Conservation (phyloP, 73 alveolate species). For the Halteria grandinella region DNA sequence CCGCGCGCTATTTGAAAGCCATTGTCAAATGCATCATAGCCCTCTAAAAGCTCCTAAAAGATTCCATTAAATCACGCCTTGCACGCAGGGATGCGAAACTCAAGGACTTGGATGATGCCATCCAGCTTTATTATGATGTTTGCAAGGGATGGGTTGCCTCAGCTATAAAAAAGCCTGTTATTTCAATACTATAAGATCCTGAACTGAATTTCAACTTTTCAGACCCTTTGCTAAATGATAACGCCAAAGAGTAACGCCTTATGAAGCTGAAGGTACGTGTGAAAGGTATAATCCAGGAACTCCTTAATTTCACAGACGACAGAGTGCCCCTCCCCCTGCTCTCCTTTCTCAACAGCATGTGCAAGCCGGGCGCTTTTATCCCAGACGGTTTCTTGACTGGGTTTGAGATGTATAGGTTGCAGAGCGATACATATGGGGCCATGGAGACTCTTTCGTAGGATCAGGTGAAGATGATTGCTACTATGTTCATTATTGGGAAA, state of each 20-base stretch:
- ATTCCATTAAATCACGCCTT: background rate
- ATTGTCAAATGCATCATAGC: slow-evolving; percentile 13
- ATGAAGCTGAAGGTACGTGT: slow-evolving; percentile 62
- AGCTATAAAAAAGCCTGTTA: slow-evolving; percentile 42
- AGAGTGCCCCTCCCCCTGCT: slow-evolving; percentile 59
- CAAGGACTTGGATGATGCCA: slow-evolving; percentile 42
- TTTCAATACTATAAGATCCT: slow-evolving; percentile 22
- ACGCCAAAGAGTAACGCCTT: slow-evolving; percentile 15
- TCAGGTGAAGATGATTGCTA: slow-evolving; percentile 39
- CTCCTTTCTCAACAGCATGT: slow-evolving; percentile 8
- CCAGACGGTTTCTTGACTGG: slow-evolving; percentile 65
- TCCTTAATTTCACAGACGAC: slow-evolving; percentile 16
- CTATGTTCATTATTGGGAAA: slow-evolving; percentile 55
- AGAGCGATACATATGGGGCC: slow-evolving; percentile 49
- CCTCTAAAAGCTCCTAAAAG: slow-evolving; percentile 1
- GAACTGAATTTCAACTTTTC: slow-evolving; percentile 26
- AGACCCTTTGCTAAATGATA: background rate
- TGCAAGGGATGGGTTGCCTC: slow-evolving; percentile 60
- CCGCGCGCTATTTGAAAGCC: slow-evolving; percentile 22
- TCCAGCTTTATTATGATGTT: slow-evolving; percentile 60
- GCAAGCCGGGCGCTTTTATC: slow-evolving; percentile 36
- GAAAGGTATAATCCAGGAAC: slow-evolving; percentile 33
- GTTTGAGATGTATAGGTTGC: slow-evolving; percentile 60
- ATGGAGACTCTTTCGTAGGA: background rate
- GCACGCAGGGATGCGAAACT: slow-evolving; percentile 9